Conservation (phyloP, 192 early-diverging fungal genomes). For the Kickxella alabastrina region DNA sequence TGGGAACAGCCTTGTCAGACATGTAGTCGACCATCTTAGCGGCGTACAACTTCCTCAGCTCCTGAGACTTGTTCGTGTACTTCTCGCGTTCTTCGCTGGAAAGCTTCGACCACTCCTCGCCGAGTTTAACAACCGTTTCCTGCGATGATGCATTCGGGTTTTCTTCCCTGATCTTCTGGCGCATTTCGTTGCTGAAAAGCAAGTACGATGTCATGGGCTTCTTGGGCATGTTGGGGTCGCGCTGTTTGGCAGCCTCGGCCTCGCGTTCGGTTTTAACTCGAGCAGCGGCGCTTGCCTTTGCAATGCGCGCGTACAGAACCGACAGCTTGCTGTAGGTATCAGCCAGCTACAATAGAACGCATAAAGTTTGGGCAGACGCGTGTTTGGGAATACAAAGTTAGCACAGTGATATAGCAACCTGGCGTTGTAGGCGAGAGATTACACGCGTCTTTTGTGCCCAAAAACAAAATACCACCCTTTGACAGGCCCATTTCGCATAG, state of each 20-base stretch:
- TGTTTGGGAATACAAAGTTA: too few species aligned
- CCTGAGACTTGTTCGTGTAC: slow-evolving; percentile 14
- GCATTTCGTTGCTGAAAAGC: slow-evolving; percentile 23
- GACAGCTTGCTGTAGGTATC: slow-evolving; percentile 18
- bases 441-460: too few species aligned
- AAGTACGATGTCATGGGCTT: slow-evolving; percentile 28
- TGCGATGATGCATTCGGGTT: slow-evolving; percentile 15
- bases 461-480: too few species aligned
- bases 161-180: slow-evolving; percentile 4
- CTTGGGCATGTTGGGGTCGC: slow-evolving; percentile 42
- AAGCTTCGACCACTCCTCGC: slow-evolving; percentile 22
- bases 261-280: neutral
- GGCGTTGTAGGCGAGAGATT: too few species aligned
- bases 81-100: slow-evolving; percentile 6
- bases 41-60: slow-evolving; percentile 10
- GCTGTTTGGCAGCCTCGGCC: neutral
- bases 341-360: slow-evolving; percentile 15
- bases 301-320: slow-evolving; percentile 12
- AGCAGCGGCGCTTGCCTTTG: neutral
- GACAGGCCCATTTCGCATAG: too few species aligned
- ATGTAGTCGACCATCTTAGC: slow-evolving; percentile 9
- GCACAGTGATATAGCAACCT: too few species aligned
- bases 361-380: too few species aligned
- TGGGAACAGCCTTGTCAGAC: neutral
- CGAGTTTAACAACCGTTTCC: slow-evolving; percentile 18